Evolutionary conservation across 768 basidiomycete species (phyloP), one percentile per base, ranked within the genome.

Genomic region (Russula abietina): DNA sequence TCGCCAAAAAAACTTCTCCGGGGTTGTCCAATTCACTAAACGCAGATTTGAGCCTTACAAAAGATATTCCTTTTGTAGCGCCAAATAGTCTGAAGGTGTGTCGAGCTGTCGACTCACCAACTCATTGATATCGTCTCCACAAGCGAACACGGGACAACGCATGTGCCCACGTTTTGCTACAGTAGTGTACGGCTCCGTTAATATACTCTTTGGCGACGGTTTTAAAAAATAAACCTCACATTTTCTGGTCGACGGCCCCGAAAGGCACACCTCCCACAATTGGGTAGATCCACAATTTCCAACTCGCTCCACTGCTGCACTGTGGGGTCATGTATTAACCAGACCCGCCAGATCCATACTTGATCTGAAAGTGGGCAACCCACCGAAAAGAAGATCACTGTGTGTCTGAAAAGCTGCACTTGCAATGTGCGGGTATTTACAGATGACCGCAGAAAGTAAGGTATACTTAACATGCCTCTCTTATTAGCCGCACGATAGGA

Each of bases 331-430:
- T 36, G n/a, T 9, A 17, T 60, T 12, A 54, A 30, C 3, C 16
- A 2, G 19, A n/a, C 9, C 26, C 45, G 22, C 36, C 38, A 7
- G 14, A 26, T 14, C 22, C 14, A 6, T 52, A 10, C 36, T 17
- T 36, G 41, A 52, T 52, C 19, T 33, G 3, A 11, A 14, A 46
- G 28, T 0, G 3, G 9, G 30, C 3, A 17, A 32, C 22, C 38
- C 50, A 67, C 66, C 66, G 53, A 67, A 43, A 32, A 62, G 36
- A 48, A 65, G 64, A 16, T 67, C 66, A 16, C 62, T 67, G 60
- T 67, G 65, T 8, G 64, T 65, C 46, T 67, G 66, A 43, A 62
- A 67, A 16, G 56, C 39, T 1, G 60, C 64, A 32, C 60, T 61
- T 2, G 64, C 64, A 14, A 54, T n/a, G 28, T 36, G 49, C 1